phyloP scores from a whole-genome alignment of 805 yeast genomes.

The Saccharomycodes ludwigii region DNA sequence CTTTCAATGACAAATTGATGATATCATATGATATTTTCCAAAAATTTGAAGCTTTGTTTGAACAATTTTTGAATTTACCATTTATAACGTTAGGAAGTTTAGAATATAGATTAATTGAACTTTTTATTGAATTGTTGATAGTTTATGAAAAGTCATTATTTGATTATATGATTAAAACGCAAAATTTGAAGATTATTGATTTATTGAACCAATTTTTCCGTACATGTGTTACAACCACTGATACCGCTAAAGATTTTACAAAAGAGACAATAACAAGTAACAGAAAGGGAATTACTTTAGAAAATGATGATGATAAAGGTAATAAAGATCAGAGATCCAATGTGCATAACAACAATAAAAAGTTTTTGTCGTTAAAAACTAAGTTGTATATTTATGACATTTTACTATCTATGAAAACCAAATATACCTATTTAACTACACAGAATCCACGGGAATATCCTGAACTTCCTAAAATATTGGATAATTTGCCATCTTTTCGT shows the following conservation, averaged over 20 bases:
- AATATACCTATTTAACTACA: constrained; percentile 15
- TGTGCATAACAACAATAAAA: no score
- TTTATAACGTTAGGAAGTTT: neutral
- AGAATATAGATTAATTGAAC: neutral
- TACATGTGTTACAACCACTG: no score
- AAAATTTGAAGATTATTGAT: neutral
- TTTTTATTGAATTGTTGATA: neutral
- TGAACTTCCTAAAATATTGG: constrained; percentile 14
- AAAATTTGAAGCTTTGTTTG: neutral
- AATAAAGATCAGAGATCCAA: no score
- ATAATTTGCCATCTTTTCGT: constrained; percentile 21
- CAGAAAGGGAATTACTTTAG: no score
- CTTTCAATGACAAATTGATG: constrained; percentile 5
- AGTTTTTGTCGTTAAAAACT: constrained; percentile 16
- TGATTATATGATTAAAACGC: neutral
- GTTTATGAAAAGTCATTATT: neutral
- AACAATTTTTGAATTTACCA: neutral
- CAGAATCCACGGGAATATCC: constrained; percentile 5
- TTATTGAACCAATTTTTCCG: neutral
- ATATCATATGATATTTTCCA: constrained; percentile 9
- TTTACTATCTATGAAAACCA: constrained; percentile 19
- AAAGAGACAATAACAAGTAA: no score
- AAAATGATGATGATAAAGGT: no score
- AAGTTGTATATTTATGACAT: constrained; percentile 22
- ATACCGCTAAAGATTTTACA: no score